Conservation (phyloP, 129 eudicot genomes). For the Flaveria bidentis region DNA sequence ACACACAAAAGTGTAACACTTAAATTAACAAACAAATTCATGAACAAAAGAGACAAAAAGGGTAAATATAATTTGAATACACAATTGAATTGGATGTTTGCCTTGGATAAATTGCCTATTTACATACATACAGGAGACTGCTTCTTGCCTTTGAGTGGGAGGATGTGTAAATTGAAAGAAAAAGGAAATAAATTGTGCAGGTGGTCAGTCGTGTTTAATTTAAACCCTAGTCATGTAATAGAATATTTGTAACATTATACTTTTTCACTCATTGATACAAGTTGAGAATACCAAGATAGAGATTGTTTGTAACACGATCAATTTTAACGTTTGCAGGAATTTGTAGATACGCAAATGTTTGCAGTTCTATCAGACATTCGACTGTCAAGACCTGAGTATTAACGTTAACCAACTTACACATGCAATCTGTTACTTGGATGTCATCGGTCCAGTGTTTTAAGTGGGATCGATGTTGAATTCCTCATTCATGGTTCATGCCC, state of each 20-base stretch:
- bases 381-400: slow-evolving; percentile 56
- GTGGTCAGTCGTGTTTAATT: neutral
- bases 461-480: slow-evolving; percentile 7
- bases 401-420: neutral
- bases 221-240: neutral
- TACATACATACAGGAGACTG: too few relatives aligned
- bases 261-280: too few relatives aligned
- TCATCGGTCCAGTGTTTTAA: slow-evolving; percentile 16
- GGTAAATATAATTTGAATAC: too few relatives aligned
- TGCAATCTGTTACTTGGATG: neutral
- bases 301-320: neutral
- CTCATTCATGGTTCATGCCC: neutral
- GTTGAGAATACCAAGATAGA: too few relatives aligned
- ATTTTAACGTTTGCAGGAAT: slow-evolving; percentile 56
- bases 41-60: too few relatives aligned
- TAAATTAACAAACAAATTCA: too few relatives aligned
- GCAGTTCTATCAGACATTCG: slow-evolving; percentile 73
- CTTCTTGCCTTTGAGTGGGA: too few relatives aligned
- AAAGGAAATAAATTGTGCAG: too few relatives aligned
- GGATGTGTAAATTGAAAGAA: too few relatives aligned
- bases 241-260: neutral
- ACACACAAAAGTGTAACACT: too few relatives aligned
- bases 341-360: slow-evolving; percentile 89
- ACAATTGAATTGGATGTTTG: too few relatives aligned
- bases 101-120: too few relatives aligned